Base-by-base conservation (phyloP, 805 yeast genomes). In the Yarrowia osloensis region DNA sequence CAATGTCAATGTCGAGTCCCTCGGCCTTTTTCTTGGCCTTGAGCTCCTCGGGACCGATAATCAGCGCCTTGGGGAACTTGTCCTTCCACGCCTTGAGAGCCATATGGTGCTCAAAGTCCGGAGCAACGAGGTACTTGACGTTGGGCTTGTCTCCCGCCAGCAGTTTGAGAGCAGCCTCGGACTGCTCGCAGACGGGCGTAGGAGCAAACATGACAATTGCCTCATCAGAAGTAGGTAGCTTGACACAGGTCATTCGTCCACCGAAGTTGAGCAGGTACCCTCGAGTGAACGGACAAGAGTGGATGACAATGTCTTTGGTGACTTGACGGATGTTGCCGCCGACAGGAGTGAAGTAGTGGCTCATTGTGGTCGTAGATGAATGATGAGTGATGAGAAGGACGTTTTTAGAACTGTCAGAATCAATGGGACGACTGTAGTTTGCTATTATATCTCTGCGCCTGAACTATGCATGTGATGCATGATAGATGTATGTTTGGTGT, bases 91-190 rank as follows among this genome's bases (percentile, higher is more conserved):
- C 81, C 24, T 75, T 72, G 11, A 87, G 83, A 2, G 88, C 89
- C 84, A 88, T 76, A 1, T 89, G 85, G 73, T 88, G 92, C 69
- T 86, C 89, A 35, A 70, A 72, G 72, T 88, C 90, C 1, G 91
- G 91, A 54, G 88, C 80, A 47, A 88, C 79, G 37, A 86, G 77
- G 69, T 74, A 75, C 46, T 54, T 54, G 62, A 75, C 74, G 31
- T 71, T 70, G 26, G 68, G 67, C 24, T 37, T 22, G 21, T 40
- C 68, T 6, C 65, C 68, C 13, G 52, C 40, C 21, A 68, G 42
- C 3, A 42, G 49, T 17, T 55, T 46, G 50, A 72, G 63, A 31
- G 72, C 61, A 19, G 49, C 57, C 40, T 72, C 62, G 12, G 70
- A 59, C 55, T 72, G 74, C 9, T 65, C 62, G 15, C 73, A 73